Conservation (phyloP, 805 yeast species). For the Torulaspora indica region DNA sequence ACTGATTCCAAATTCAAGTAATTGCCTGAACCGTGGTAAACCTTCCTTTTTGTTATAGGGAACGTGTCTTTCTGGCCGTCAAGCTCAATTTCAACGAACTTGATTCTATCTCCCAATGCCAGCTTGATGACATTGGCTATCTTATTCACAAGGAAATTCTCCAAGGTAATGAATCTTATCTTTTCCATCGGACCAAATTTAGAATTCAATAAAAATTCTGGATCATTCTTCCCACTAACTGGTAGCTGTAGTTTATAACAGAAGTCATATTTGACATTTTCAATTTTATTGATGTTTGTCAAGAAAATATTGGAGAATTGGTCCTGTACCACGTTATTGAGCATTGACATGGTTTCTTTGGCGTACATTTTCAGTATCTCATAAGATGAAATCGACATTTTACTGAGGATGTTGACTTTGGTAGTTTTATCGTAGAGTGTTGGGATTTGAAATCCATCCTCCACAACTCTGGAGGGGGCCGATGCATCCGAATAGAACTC, state of each 20-base stretch:
- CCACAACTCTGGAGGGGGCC: slow-evolving; percentile 39
- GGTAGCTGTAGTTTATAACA: slow-evolving; percentile 48
- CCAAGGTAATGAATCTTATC: slow-evolving; percentile 64
- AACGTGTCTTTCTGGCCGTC: slow-evolving; percentile 31
- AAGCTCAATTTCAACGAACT: slow-evolving; percentile 35
- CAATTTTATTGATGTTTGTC: slow-evolving; percentile 47
- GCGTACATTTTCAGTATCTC: slow-evolving; percentile 61
- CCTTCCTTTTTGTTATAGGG: slow-evolving; percentile 48
- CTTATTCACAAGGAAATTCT: slow-evolving; percentile 58
- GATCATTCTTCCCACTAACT: slow-evolving; percentile 24
- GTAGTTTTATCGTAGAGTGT: slow-evolving; percentile 70
- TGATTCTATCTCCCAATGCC: slow-evolving; percentile 51
- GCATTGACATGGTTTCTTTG: slow-evolving; percentile 54
- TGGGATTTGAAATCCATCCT: slow-evolving; percentile 64
- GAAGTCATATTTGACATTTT: slow-evolving; percentile 62
- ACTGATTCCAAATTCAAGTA: slow-evolving; percentile 34
- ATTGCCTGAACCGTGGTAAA: slow-evolving; percentile 35
- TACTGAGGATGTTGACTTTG: slow-evolving; percentile 76
- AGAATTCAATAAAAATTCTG: slow-evolving; percentile 34
- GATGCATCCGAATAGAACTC: slow-evolving; percentile 52
- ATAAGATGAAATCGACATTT: slow-evolving; percentile 68
- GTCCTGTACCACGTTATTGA: slow-evolving; percentile 77
- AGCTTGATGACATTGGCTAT: slow-evolving; percentile 52
- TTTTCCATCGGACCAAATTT: slow-evolving; percentile 66
- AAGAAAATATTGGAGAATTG: slow-evolving; percentile 76